Percentiles rank a stretch among this genome's conserved stretches.
phyloP scores from a whole-genome alignment of 352 stramenopile genomes.

The Phytophthora fragariaefolia region DNA sequence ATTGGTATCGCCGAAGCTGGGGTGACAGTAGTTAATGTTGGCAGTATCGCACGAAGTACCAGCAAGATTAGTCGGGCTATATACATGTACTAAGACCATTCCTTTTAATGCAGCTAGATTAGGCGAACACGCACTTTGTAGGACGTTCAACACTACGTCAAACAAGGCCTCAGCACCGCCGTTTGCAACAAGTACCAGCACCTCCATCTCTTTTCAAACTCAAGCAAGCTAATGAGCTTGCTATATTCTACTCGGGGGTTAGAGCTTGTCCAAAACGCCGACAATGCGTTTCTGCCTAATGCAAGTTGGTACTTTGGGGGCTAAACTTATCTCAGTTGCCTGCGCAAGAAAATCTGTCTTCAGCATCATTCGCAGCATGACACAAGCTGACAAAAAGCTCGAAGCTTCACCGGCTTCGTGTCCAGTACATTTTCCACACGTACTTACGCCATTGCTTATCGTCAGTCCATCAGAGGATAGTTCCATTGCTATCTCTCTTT shows the following conservation, averaged over 20 bases:
- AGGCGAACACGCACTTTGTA: constrained; percentile 35
- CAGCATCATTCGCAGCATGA: constrained; percentile 2
- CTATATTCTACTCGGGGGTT: background rate
- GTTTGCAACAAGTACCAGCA: constrained; percentile 42
- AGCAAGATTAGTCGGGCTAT: constrained; percentile 10
- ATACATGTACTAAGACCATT: background rate
- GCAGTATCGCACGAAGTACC: constrained; percentile 1
- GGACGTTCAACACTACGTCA: constrained; percentile 29
- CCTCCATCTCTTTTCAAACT: constrained; percentile 37
- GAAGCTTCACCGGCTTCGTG: constrained; percentile 1
- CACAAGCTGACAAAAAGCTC: constrained; percentile 4
- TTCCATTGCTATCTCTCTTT: constrained; percentile 27
- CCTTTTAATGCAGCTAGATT: background rate
- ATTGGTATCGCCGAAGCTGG: constrained; percentile 31
- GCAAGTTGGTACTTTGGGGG: constrained; percentile 3
- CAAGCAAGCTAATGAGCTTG: background rate
- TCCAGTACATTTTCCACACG: constrained; percentile 15
- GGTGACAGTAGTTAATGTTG: constrained; percentile 3
- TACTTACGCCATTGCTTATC: constrained; percentile 9
- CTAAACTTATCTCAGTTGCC: constrained; percentile 25
- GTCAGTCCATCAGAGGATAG: constrained; percentile 14
- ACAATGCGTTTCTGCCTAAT: constrained; percentile 14
- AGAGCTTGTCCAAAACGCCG: background rate
- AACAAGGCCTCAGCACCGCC: constrained; percentile 24
- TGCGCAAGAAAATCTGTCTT: constrained; percentile 5